Evolutionary conservation across 2,329 filamentous ascomycete species (phyloP).

Genomic region (Rachicladosporium sp.): DNA sequence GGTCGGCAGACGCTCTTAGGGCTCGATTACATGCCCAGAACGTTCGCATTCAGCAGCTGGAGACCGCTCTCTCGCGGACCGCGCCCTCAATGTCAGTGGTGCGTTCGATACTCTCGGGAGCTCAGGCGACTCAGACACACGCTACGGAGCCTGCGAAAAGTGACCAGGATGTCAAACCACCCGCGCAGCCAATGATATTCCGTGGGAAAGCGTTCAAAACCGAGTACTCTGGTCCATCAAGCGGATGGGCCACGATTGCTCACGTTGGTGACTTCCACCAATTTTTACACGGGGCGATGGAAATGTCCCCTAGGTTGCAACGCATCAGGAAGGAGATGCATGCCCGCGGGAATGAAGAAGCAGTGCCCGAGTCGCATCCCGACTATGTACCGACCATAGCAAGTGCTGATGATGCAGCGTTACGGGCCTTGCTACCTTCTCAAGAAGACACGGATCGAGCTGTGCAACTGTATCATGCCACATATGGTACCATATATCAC

Average conservation of each 20-base stretch:
- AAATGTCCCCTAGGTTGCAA: constrained; percentile 23
- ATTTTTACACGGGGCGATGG: constrained; percentile 19
- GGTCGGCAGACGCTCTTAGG: not conserved
- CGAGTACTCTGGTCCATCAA: constrained; percentile 32
- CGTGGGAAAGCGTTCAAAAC: constrained; percentile 34
- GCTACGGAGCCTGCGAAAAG: too few species aligned
- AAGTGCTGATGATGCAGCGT: constrained; percentile 19
- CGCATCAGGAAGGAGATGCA: constrained; percentile 17
- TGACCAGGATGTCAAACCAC: too few species aligned
- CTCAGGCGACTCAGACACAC: too few species aligned
- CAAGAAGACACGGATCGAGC: constrained; percentile 30
- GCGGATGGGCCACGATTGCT: constrained; percentile 22
- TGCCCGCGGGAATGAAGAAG: constrained; percentile 4
- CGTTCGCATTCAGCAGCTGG: constrained; percentile 18
- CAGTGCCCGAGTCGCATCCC: too few species aligned
- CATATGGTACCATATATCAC: constrained; percentile 39
- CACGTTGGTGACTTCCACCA: constrained; percentile 17
- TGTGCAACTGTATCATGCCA: constrained; percentile 36
- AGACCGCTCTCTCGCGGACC: constrained; percentile 11
- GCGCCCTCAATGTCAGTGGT: too few species aligned
- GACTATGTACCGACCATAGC: too few species aligned
- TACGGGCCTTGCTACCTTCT: constrained; percentile 26
- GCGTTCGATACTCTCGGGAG: too few species aligned
- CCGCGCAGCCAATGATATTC: constrained; percentile 24
- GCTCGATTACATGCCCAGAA: constrained; percentile 6